These are phyloP conservation scores for Canna indica DNA, from an alignment of 176 grass and related monocot genomes.

Conservation along the genomic window DNA sequence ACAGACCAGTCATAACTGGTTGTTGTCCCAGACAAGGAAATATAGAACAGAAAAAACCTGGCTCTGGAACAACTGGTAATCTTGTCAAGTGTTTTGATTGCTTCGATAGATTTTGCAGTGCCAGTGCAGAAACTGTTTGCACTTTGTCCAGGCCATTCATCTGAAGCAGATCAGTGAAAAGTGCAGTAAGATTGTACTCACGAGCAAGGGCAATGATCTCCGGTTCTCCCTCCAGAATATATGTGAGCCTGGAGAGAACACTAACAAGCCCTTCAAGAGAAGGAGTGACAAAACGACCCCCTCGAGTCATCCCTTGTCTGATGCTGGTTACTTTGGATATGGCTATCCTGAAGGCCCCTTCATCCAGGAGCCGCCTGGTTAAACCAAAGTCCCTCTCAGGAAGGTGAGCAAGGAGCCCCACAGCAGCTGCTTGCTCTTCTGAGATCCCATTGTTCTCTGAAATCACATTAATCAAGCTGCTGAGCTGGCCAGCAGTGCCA, in stretches of 20 bases:
- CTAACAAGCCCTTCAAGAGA: conserved; percentile 46
- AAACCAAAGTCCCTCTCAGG: conserved; percentile 42
- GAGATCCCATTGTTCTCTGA: conserved; percentile 28
- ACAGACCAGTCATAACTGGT: conserved; percentile 24
- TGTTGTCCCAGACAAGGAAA: conserved; percentile 22
- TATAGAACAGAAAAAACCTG: conserved; percentile 17
- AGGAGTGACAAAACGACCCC: conserved; percentile 21
- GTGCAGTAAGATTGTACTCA: conserved; percentile 44
- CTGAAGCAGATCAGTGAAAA: conserved; percentile 59
- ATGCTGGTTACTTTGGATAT: conserved; percentile 43
- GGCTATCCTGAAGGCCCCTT: conserved; percentile 46
- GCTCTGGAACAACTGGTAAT: conserved; percentile 27
- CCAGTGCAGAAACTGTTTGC: conserved; percentile 44
- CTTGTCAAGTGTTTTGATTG: conserved; percentile 49
- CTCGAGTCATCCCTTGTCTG: conserved; percentile 29
- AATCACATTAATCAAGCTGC: conserved; percentile 41
- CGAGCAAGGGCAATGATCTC: conserved; percentile 39
- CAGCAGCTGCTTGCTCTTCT: conserved; percentile 50
- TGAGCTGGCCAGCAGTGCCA: conserved; percentile 41
- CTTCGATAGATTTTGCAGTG: conserved; percentile 55
- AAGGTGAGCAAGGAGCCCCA: conserved; percentile 53
- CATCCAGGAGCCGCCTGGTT: conserved; percentile 49
- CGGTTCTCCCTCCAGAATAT: conserved; percentile 33
- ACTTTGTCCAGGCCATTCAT: conserved; percentile 46
- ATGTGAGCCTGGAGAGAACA: conserved; percentile 53